These are phyloP conservation scores for Berberis vulgaris DNA, from an alignment of 164 flowering plant species.

Conservation along the genomic window DNA sequence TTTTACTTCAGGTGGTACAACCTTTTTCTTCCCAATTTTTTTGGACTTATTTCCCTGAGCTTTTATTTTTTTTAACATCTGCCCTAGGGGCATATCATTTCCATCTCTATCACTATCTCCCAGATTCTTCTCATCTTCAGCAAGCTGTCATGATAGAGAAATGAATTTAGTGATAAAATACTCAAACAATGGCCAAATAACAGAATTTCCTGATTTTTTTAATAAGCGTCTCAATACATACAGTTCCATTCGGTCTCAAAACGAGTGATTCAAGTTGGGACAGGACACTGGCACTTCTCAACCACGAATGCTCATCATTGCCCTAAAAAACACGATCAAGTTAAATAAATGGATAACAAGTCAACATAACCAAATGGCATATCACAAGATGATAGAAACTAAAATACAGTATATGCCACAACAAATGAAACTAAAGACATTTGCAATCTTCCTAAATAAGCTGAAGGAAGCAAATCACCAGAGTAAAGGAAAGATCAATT, in stretches of 20 bases:
- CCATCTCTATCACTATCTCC: conserved; percentile 59
- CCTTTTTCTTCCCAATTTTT: conserved; percentile 35
- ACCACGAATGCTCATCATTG: conserved; percentile 51
- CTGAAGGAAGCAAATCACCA: too few species aligned
- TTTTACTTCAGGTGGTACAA: conserved; percentile 24
- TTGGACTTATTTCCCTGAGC: conserved; percentile 45
- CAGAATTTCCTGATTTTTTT: too few species aligned
- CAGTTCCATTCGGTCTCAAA: conserved; percentile 41
- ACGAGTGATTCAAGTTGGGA: conserved; percentile 70
- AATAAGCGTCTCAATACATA: conserved; percentile 15
- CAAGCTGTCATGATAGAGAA: conserved; percentile 28
- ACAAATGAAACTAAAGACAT: too few species aligned
- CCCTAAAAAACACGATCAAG: conserved; percentile 27
- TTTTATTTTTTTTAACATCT: conserved; percentile 60
- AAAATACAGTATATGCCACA: too few species aligned
- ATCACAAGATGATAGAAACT: background rate
- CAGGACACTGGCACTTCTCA: conserved; percentile 56
- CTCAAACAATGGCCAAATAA: background rate
- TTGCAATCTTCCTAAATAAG: too few species aligned
- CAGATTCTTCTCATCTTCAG: conserved; percentile 30
- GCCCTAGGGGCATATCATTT: conserved; percentile 75
- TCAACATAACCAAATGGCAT: background rate
- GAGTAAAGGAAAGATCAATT: too few species aligned
- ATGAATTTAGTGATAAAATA: background rate
- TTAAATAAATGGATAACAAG: background rate